Evolutionary conservation across 805 yeast genomes (phyloP), one percentile per base, ranked within the genome.

Genomic region (Starmera quercuum): DNA sequence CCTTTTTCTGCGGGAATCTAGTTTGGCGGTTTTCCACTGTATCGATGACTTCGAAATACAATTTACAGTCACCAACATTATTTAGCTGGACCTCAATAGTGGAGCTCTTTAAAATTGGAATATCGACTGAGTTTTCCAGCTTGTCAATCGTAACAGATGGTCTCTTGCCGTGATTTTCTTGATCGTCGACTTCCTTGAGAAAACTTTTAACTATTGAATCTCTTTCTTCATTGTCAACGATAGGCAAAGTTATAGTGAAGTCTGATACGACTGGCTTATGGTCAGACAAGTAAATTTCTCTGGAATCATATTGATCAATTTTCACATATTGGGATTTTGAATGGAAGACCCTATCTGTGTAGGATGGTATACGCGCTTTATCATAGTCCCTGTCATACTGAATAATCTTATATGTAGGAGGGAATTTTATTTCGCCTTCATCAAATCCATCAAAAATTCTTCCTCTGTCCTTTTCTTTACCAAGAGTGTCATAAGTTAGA

Each of bases 321-420:
- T 29, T 42, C n/a, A 48, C 47, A 35, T 58, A 59, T 17, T 50
- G 50, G 14, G 54, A 37, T 4, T 55, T 53, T 2, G 66, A 52
- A 47, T 56, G 66, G 15, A 75, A 46, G 3, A 76, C 63, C 21
- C 83, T 59, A 40, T 76, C 83, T 0, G 82, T 75, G 47, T 75
- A 76, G 1, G 80, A 71, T 0, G 83, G 82, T 6, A 58, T 51
- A 31, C 82, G 56, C 14, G 46, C 53, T 4, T 44, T 29, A 32
- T 62, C 63, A 28, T 51, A 52, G 18, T 43, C 43, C 26, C 47
- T 39, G 22, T 34, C 30, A 21, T 44, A 34, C 30, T 32, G 41
- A 17, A 27, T 6, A 14, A 66, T 55, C 44, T 74, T 75, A 47
- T 70, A 76, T 2, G 81, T 73, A 1, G 83, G 83, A 2, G 66